Evolutionary conservation across 2,329 filamentous ascomycete species (phyloP), one percentile per base, ranked within the genome.

Genomic region (Berkeleyomyces basicola): DNA sequence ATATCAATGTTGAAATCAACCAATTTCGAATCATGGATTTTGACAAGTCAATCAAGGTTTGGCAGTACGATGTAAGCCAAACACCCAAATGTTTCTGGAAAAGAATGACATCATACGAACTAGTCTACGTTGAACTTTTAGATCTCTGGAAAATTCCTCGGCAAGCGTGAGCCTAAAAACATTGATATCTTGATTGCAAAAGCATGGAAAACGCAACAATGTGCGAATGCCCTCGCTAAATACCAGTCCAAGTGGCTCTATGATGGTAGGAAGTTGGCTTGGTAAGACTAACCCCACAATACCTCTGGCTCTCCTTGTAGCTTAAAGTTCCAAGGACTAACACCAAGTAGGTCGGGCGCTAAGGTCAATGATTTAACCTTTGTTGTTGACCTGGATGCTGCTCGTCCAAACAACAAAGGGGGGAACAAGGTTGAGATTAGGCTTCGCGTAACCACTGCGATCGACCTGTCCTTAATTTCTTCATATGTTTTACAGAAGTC

Each of bases 221-320:
- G 51, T 16, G 7, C 10, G 10, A 74, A 82, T 0, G 73, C 74
- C 2, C 74, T 91, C 0, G 74, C 76, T 1, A 72, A 75, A 2
- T 75, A 73, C 4, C 71, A 71, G 16, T 69, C 68, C 3, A 69
- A 67, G 49, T 90, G 86, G 81, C 81, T 96, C 63, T 90, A 83
- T 68, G 90, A 97, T 74, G 88, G 89, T 37, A 85, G 86, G 69
- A 89, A 86, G 72, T 79, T 99, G 57, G 91, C 90, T 14, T 99
- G 93, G 92, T 87, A 76, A 68, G 76, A 23, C 57, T 14, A 3
- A 2, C 2, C 23, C 23, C 23, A 23, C 23, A 23, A 23, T 23
- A 2, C 46, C 1, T 7, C n/a, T n/a, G 4, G 11, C n/a, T 2
- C 3, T 3, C 31, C 47, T 61, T 59, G 16, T 14, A 47, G 7